Evolutionary conservation across 169 alveolate species (phyloP).

Genomic region (Cryptosporidium sp.): DNA sequence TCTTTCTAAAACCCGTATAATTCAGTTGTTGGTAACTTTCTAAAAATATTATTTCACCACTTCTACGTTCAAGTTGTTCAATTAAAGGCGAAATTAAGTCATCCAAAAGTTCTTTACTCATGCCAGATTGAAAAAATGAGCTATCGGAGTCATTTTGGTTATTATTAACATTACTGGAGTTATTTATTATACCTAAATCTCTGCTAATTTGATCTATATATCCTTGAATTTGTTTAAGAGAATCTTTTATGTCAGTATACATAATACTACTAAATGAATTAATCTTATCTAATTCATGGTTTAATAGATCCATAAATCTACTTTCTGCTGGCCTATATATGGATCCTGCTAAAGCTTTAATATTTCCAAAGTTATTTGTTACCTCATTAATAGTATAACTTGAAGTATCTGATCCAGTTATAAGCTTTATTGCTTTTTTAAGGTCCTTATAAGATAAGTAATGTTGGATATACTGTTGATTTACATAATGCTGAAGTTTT

Average conservation of each 20-base stretch:
- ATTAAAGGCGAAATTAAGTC: conserved; percentile 36
- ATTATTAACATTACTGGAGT: background rate
- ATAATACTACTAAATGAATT: conserved; percentile 78
- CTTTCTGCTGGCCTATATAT: conserved; percentile 84
- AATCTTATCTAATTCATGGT: conserved; percentile 82
- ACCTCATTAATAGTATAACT: conserved; percentile 82
- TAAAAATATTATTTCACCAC: conserved; percentile 78
- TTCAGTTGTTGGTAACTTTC: conserved; percentile 80
- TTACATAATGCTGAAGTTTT: conserved; percentile 80
- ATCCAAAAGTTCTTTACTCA: conserved; percentile 50
- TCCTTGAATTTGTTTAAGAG: conserved; percentile 43
- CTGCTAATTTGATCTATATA: conserved; percentile 23
- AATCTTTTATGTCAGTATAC: conserved; percentile 51
- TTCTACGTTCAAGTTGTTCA: conserved; percentile 75
- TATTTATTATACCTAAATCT: conserved; percentile 5
- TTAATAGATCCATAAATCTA: conserved; percentile 83
- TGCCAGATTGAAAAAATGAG: background rate
- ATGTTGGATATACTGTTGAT: conserved; percentile 78
- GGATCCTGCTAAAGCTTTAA: conserved; percentile 81
- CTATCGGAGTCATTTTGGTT: background rate
- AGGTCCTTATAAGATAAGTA: conserved; percentile 84
- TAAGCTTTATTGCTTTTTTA: conserved; percentile 82
- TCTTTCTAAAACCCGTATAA: conserved; percentile 84
- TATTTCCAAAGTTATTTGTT: conserved; percentile 80
- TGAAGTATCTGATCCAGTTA: conserved; percentile 84